phyloP scores from a whole-genome alignment of 1,284 basidiomycete species.

The Phlebopus sp. region DNA sequence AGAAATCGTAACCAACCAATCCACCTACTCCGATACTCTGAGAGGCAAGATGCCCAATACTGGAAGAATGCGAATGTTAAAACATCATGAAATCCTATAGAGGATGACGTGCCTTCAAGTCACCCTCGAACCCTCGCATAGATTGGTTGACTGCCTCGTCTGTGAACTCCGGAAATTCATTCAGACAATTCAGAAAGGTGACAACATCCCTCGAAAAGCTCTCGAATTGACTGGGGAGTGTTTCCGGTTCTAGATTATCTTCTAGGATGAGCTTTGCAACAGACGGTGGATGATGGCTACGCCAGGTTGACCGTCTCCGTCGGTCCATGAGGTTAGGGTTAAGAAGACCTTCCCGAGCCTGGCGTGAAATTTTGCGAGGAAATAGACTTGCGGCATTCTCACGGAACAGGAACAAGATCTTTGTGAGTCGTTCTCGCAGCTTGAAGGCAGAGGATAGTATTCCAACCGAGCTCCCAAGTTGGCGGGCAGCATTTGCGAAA shows the following conservation, averaged over 20 bases:
- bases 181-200: conserved; percentile 51
- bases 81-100: background rate
- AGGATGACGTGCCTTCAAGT: conserved; percentile 42
- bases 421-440: conserved; percentile 34
- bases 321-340: conserved; percentile 38
- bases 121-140: conserved; percentile 48
- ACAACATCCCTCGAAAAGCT: conserved; percentile 47
- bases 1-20: background rate
- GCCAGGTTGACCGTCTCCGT: conserved; percentile 30
- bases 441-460: conserved; percentile 35
- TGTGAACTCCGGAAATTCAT: conserved; percentile 57
- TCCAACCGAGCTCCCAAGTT: conserved; percentile 34
- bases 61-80: conserved; percentile 16
- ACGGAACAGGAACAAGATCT: conserved; percentile 34
- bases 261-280: conserved; percentile 28
- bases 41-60: conserved; percentile 35
- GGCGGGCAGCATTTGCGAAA: conserved; percentile 36
- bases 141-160: conserved; percentile 54
- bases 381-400: conserved; percentile 33
- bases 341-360: conserved; percentile 31
- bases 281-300: conserved; percentile 27
- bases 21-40: conserved; percentile 33
- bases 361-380: conserved; percentile 32
- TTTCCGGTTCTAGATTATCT: conserved; percentile 32
- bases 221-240: conserved; percentile 37